phyloP scores from a whole-genome alignment of 1,139 yeast genomes.

The Saccharomyces hybrid region DNA sequence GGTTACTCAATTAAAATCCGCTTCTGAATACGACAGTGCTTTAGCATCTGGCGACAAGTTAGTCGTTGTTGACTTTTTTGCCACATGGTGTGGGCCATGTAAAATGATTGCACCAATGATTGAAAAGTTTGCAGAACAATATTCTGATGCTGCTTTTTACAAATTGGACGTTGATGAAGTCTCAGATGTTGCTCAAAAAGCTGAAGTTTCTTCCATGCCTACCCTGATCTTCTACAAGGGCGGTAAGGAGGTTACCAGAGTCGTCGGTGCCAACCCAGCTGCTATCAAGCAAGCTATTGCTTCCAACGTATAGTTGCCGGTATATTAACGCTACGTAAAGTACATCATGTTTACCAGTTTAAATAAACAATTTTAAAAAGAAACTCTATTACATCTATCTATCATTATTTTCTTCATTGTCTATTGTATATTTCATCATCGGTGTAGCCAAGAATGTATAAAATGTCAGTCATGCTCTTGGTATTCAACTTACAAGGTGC shows the following conservation, averaged over 20 bases:
- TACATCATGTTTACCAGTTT: neutral
- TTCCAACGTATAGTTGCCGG: conserved; percentile 40
- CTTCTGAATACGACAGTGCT: conserved; percentile 56
- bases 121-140: conserved; percentile 60
- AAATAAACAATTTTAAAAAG: neutral
- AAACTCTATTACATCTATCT: neutral
- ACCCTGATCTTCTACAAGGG: conserved; percentile 72
- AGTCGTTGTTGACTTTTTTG: conserved; percentile 86
- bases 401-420: conserved; percentile 3
- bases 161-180: conserved; percentile 82
- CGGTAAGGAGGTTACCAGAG: conserved; percentile 64
- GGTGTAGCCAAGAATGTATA: conserved; percentile 73
- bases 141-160: conserved; percentile 57
- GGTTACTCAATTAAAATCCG: conserved; percentile 41
- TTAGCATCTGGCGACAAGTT: conserved; percentile 48
- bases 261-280: conserved; percentile 83
- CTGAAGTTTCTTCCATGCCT: conserved; percentile 83
- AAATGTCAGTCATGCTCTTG: conserved; percentile 56
- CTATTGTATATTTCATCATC: conserved; percentile 45
- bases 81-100: conserved; percentile 98
- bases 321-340: conserved; percentile 4
- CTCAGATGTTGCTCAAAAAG: conserved; percentile 63
- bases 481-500: conserved; percentile 84
- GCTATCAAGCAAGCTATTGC: conserved; percentile 68
- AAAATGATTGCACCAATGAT: conserved; percentile 89